Percentiles rank a stretch among this genome's conserved stretches.
Evolutionary conservation across 176 grass and related monocot genomes (phyloP).

Genomic region (Otatea glauca): DNA sequence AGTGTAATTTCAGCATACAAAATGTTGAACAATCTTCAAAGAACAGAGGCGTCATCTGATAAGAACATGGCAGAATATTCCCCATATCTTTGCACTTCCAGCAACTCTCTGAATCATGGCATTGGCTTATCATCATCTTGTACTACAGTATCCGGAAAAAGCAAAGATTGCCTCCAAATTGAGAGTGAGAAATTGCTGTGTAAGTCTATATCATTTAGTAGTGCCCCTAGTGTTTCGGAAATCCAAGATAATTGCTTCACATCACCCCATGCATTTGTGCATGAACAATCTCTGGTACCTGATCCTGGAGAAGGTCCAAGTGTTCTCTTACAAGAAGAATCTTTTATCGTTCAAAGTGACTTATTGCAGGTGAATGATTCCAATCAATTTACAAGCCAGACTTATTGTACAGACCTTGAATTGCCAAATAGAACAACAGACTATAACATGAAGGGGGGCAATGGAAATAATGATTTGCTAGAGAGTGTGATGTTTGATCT

Average conservation of each 20-base stretch:
- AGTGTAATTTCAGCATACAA: conserved; percentile 28
- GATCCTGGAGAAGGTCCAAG: background rate
- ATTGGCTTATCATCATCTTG: background rate
- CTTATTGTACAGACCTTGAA: conserved; percentile 33
- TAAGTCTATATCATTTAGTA: background rate
- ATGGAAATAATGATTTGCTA: conserved; percentile 51
- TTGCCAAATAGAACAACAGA: conserved; percentile 29
- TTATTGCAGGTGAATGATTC: background rate
- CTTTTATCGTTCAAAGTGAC: conserved; percentile 22
- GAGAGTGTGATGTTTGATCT: conserved; percentile 58
- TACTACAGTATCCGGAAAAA: background rate
- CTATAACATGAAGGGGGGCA: conserved; percentile 11
- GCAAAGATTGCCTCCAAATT: background rate
- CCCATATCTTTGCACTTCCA: background rate
- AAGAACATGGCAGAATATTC: background rate
- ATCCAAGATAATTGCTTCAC: background rate
- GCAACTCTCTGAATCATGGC: background rate
- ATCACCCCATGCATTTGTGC: background rate
- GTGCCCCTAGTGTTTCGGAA: background rate
- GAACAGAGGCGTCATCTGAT: conserved; percentile 36
- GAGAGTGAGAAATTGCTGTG: background rate
- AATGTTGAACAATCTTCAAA: conserved; percentile 44
- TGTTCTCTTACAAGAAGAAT: background rate
- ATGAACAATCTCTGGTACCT: background rate
- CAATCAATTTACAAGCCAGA: conserved; percentile 1